These are phyloP conservation scores for Parathielavia appendiculata DNA, from an alignment of 495 filamentous ascomycete genomes.

Conservation along the genomic window DNA sequence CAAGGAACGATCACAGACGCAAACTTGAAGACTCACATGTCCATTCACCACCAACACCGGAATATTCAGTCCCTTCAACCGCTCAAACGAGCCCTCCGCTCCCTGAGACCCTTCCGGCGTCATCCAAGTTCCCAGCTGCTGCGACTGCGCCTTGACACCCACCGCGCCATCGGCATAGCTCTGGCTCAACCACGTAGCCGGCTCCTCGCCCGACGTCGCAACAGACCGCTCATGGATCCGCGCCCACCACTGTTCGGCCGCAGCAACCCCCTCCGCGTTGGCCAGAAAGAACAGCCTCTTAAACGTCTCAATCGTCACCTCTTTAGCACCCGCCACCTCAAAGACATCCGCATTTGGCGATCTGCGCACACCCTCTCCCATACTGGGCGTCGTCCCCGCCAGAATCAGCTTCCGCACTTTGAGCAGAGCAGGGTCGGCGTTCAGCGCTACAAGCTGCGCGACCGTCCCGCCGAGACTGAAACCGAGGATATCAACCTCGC, in stretches of 20 bases:
- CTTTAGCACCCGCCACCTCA: slow-evolving; percentile 10
- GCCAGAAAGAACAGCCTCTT: slow-evolving; percentile 22
- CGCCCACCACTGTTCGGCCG: slow-evolving; percentile 22
- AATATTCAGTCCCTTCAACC: slow-evolving; percentile 28
- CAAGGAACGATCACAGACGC: too few species aligned
- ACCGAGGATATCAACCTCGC: slow-evolving; percentile 31
- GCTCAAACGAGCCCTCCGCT: slow-evolving; percentile 24
- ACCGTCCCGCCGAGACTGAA: slow-evolving; percentile 33
- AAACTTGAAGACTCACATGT: slow-evolving; percentile 19
- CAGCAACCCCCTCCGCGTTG: slow-evolving; percentile 7
- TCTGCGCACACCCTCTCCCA: slow-evolving; percentile 17
- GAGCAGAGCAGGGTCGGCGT: slow-evolving; percentile 3
- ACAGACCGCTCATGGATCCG: slow-evolving; percentile 17
- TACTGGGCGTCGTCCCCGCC: slow-evolving; percentile 23
- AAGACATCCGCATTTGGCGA: slow-evolving; percentile 21
- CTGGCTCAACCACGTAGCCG: slow-evolving; percentile 16
- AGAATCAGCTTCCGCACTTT: slow-evolving; percentile 24
- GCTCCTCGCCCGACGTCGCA: slow-evolving; percentile 10
- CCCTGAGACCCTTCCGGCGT: slow-evolving; percentile 4
- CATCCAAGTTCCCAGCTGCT: slow-evolving; percentile 10
- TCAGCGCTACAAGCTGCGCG: slow-evolving; percentile 30
- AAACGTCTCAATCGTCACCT: slow-evolving; percentile 21
- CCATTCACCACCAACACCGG: slow-evolving; percentile 35
- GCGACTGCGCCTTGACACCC: slow-evolving; percentile 17
- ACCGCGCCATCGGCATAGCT: slow-evolving; percentile 16